phyloP scores from a whole-genome alignment of 192 early-diverging fungal species.

The Coemansia sp. region DNA sequence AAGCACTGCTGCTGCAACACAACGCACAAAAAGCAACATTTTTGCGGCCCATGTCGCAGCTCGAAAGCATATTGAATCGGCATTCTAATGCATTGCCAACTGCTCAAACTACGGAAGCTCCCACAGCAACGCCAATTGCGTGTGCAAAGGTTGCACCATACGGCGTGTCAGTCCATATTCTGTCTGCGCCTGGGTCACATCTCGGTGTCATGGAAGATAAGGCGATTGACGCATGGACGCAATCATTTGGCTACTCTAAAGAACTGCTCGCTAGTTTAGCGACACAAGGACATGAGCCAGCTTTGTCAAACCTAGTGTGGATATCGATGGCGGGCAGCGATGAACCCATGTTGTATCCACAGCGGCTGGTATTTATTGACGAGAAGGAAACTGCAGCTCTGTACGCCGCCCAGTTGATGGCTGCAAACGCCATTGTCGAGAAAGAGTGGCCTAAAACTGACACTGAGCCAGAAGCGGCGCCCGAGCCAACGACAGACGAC shows the following conservation, averaged over 20 bases:
- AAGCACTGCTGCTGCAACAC: conserved; percentile 30
- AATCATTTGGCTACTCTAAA: conserved; percentile 31
- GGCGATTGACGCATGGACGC: conserved; percentile 33
- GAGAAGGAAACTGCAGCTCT: neutral
- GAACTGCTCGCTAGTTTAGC: conserved; percentile 2
- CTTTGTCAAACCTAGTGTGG: conserved; percentile 26
- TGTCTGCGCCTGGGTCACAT: conserved; percentile 17
- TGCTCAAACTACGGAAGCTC: neutral
- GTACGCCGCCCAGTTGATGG: neutral
- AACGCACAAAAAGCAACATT: conserved; percentile 4
- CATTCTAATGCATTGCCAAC: neutral
- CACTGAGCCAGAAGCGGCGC: neutral
- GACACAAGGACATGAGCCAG: neutral
- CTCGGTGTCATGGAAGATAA: conserved; percentile 24
- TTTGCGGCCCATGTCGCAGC: conserved; percentile 13
- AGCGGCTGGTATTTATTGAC: conserved; percentile 29
- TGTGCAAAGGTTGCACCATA: conserved; percentile 30
- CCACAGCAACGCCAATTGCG: conserved; percentile 9
- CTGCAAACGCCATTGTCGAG: neutral
- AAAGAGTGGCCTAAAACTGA: neutral
- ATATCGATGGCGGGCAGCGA: conserved; percentile 13
- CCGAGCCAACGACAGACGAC: neutral
- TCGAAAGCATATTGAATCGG: neutral
- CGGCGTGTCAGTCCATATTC: conserved; percentile 19
- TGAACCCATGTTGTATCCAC: conserved; percentile 48